Percentiles rank a stretch among this genome's conserved stretches.
These are phyloP conservation scores for Phialophora macrospora DNA, from an alignment of 2,329 filamentous ascomycete genomes.

Conservation along the genomic window DNA sequence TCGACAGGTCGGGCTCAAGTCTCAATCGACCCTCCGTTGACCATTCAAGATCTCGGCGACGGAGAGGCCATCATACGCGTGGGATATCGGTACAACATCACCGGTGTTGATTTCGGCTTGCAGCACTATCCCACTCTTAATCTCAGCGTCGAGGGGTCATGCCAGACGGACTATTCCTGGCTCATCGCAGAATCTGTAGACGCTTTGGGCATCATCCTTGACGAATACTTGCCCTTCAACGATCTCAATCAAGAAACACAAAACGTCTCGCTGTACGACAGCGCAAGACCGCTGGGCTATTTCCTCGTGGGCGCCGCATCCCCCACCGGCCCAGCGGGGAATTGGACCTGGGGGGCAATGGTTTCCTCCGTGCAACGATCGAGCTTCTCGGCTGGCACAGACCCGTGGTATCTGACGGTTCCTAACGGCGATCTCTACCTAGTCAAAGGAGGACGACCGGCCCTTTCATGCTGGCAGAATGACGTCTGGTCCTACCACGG, in stretches of 20 bases:
- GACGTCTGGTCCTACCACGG: constrained; percentile 19
- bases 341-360: constrained; percentile 14
- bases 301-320: constrained; percentile 4
- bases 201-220: constrained; percentile 6
- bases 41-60: constrained; percentile 13
- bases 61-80: constrained; percentile 16
- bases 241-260: constrained; percentile 4
- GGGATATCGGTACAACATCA: constrained; percentile 16
- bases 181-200: constrained; percentile 12
- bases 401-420: constrained; percentile 16
- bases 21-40: constrained; percentile 7
- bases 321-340: constrained; percentile 4
- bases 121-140: constrained; percentile 12
- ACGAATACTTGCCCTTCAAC: constrained; percentile 17
- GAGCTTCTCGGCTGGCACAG: constrained; percentile 13
- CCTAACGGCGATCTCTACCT: constrained; percentile 8
- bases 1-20: constrained; percentile 6
- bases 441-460: constrained; percentile 10
- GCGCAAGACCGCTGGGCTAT: constrained; percentile 14
- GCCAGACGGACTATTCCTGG: constrained; percentile 20
- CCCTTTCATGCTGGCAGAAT: constrained; percentile 21
- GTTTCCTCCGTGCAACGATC: constrained; percentile 17
- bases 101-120: constrained; percentile 15
- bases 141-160: constrained; percentile 16
- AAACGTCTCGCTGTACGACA: constrained; percentile 18